phyloP scores from a whole-genome alignment of 352 stramenopile genomes.

The Phytophthora uliginosa region DNA sequence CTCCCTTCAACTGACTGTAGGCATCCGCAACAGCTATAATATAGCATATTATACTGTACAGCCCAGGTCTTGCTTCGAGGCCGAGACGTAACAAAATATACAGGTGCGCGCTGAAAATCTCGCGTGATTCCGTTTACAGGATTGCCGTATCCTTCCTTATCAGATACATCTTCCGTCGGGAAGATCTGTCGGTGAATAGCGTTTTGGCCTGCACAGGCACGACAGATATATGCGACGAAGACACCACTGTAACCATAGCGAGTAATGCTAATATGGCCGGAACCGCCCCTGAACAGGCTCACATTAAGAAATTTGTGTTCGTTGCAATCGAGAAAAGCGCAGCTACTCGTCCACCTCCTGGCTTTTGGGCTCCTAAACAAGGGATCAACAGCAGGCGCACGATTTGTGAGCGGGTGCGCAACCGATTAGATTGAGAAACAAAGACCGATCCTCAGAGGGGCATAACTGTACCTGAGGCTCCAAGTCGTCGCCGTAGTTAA shows the following conservation, averaged over 20 bases:
- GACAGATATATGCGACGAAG: slow-evolving; percentile 12
- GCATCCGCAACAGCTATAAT: neutral
- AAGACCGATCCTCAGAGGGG: neutral
- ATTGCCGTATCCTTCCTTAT: neutral
- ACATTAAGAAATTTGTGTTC: slow-evolving; percentile 14
- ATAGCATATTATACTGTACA: too few relatives aligned
- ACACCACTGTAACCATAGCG: neutral
- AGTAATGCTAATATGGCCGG: slow-evolving; percentile 12
- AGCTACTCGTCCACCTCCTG: slow-evolving; percentile 57
- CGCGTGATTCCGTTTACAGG: neutral
- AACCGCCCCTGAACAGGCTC: slow-evolving; percentile 4
- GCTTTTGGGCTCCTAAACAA: slow-evolving; percentile 73
- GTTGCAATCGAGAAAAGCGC: slow-evolving; percentile 14
- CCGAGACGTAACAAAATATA: neutral
- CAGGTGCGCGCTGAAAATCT: neutral
- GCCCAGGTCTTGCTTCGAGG: neutral
- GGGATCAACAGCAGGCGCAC: neutral
- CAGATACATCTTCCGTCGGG: neutral
- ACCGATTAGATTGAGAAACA: neutral
- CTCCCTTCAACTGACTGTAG: neutral
- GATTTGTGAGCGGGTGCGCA: neutral
- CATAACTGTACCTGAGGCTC: slow-evolving; percentile 78
- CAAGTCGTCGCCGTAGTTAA: slow-evolving; percentile 98
- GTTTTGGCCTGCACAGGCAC: neutral
- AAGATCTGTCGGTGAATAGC: neutral